Evolutionary conservation across 179 eudicot genomes (phyloP), one percentile per base, ranked within the genome.

Genomic region (Silene coronaria): DNA sequence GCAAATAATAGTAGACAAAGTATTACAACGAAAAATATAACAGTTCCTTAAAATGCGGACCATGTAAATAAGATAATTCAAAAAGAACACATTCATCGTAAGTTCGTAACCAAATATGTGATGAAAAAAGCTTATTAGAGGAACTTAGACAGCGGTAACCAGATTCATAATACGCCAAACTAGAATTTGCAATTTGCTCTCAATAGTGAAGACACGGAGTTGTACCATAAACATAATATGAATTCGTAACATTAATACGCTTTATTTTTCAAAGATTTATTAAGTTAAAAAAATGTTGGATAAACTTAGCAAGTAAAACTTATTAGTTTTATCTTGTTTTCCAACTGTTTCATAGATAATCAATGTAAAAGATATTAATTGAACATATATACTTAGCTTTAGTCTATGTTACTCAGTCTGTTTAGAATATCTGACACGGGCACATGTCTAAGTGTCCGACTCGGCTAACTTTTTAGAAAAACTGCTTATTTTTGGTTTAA

Each of bases 1-100:
- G 91, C 82, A 77, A 16, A 80, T 16, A 45, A 70, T 53, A 77
- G 73, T 17, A 32, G 34, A 75, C 53, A 63, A 66, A 64, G 46
- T 55, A 63, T 73, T 59, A 70, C 65, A 22, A 2, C 6, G 45
- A 27, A 13, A 24, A 62, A 5, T 26, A 11, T 26, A 62, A 13
- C 51, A 24, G 36, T 62, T 65, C 11, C 32, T 28, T 63, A 16
- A 30, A 65, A 0, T 65, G 45, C 13, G 22, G 23, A 65, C 42
- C 19, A 19, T 28, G 30, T 5, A 9, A 30, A 13, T 51, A 21
- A 26, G 4, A 21, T 12, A 55, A 16, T 28, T 30, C 32, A 45
- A 14, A 30, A 5, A 9, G 8, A 55, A 48, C 13, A 72, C 19
- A 57, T 32, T 23, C 26, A 10, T n/a, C n/a, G n/a, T n/a, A n/a